These are phyloP conservation scores for Tolypocladium ophioglossoides DNA, from an alignment of 2,329 filamentous ascomycete genomes.

Conservation along the genomic window DNA sequence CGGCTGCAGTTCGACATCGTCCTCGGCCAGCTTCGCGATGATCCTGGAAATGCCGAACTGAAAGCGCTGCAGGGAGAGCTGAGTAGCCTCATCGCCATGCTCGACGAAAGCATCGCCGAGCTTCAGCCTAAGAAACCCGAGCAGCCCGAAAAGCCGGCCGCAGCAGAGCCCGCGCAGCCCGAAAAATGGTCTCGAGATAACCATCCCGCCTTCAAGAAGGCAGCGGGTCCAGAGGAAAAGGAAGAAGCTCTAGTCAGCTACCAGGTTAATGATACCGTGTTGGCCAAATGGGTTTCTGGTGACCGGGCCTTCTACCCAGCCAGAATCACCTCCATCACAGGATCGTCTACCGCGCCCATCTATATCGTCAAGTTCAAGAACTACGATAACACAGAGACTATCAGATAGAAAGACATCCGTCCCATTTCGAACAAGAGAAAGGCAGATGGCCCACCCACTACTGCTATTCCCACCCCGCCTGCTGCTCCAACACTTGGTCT, in stretches of 20 bases:
- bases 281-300: constrained; percentile 83
- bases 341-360: constrained; percentile 79
- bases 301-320: constrained; percentile 89
- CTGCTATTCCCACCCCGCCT: constrained; percentile 29
- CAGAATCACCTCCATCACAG: constrained; percentile 86
- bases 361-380: constrained; percentile 94
- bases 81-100: constrained; percentile 67
- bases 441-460: constrained; percentile 61
- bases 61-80: constrained; percentile 70
- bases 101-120: constrained; percentile 73
- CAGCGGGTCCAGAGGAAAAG: constrained; percentile 36
- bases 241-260: constrained; percentile 48
- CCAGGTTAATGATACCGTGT: constrained; percentile 78
- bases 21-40: constrained; percentile 62
- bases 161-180: constrained; percentile 38
- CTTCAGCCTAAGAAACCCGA: constrained; percentile 46
- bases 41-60: constrained; percentile 71
- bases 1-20: constrained; percentile 62
- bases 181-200: constrained; percentile 75
- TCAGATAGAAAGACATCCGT: constrained; percentile 74
- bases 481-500: constrained; percentile 26
- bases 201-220: constrained; percentile 63
- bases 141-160: constrained; percentile 32
- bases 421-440: constrained; percentile 76
- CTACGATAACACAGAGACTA: constrained; percentile 75